Base-by-base conservation (phyloP, 192 early-diverging fungal genomes). In the Podila epigama region DNA sequence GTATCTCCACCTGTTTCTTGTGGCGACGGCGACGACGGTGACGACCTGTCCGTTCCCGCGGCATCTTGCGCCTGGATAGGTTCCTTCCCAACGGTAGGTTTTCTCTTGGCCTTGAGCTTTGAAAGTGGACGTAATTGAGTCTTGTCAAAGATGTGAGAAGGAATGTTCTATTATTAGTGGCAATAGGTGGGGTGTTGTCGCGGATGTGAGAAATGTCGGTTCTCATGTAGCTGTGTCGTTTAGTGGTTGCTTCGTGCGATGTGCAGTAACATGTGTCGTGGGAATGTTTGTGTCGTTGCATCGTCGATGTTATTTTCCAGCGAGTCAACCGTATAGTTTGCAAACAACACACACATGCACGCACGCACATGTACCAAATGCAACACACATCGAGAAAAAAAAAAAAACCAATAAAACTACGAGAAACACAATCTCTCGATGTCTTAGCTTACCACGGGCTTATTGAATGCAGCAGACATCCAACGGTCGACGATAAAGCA, bases 401-500 rank as follows among this genome's bases (percentile, higher is more conserved):
- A 59, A 29, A 29, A 15, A 29, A 1, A 59, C 0, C 1, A 13
- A 5, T n/a, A n/a, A n/a, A n/a, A n/a, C n/a, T n/a, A n/a, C n/a
- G n/a, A n/a, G n/a, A n/a, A n/a, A n/a, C n/a, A n/a, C n/a, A n/a
- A n/a, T n/a, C n/a, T n/a, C n/a, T n/a, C n/a, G n/a, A n/a, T n/a
- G n/a, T n/a, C n/a, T n/a, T n/a, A 12, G 28, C 61, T 63, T 68
- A 68, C 73, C 28, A 68, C 66, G 28, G 73, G 73, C 1, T 66
- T 59, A 22, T 40, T 60, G 40, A 64, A 59, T 28, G 66, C 57
- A 9, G 66, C 73, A 32, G 73, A 77, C 73, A 77, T 77, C 73
- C 73, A 77, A 25, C 73, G 73, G 50, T 77, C 73, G 18, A 77
- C 56, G 27, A 77, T 77, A 48, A 77, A 77, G 53, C 73, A 77